These are phyloP conservation scores for Mycena sanguinolenta DNA, from an alignment of 768 basidiomycete genomes.

Conservation along the genomic window DNA sequence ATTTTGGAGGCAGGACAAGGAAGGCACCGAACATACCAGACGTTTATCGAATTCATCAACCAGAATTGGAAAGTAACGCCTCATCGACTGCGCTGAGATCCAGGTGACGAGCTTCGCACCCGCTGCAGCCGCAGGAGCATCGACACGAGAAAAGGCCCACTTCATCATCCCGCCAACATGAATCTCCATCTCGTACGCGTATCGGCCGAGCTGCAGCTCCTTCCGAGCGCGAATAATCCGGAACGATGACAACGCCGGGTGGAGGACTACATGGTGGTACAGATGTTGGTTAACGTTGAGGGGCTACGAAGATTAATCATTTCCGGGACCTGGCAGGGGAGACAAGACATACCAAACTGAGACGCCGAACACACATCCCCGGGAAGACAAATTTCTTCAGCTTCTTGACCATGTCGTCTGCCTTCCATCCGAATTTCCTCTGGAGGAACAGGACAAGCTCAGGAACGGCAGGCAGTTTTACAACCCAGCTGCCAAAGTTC, in stretches of 20 bases:
- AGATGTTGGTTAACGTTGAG: neutral
- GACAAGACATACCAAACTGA: neutral
- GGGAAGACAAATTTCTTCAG: conserved; percentile 14
- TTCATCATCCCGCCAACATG: too few relatives aligned
- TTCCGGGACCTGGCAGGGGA: neutral
- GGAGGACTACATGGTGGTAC: neutral
- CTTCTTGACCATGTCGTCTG: neutral
- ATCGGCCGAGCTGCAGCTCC: neutral
- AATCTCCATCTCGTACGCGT: too few relatives aligned
- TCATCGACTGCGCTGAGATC: too few relatives aligned
- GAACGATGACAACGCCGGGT: neutral
- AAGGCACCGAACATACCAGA: too few relatives aligned
- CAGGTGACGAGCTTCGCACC: too few relatives aligned
- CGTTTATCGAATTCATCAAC: too few relatives aligned
- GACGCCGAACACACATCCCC: neutral
- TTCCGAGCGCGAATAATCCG: neutral
- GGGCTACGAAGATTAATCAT: neutral
- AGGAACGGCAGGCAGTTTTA: conserved; percentile 15
- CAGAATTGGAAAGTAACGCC: too few relatives aligned
- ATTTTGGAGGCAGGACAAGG: too few relatives aligned
- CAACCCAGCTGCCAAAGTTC: neutral
- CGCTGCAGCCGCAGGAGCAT: too few relatives aligned
- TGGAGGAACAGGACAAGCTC: conserved; percentile 22
- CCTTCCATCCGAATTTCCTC: conserved; percentile 29
- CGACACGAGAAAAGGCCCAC: too few relatives aligned